phyloP scores from a whole-genome alignment of 805 yeast species.

The Pichia eremophila region DNA sequence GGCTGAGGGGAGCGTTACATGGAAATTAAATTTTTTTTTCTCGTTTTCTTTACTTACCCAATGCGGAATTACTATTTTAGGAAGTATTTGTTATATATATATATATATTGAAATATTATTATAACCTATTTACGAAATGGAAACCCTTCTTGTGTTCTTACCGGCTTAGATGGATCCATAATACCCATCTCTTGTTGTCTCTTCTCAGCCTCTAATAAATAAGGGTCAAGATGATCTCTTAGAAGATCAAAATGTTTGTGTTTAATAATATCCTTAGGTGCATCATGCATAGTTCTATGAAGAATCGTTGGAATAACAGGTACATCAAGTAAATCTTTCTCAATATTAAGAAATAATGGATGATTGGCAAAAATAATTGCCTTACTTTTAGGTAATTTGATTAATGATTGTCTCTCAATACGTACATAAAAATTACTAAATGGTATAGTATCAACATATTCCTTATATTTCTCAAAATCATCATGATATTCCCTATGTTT shows the following conservation, averaged over 20 bases:
- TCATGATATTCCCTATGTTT: constrained; percentile 31
- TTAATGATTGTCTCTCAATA: constrained; percentile 39
- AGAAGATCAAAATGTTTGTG: constrained; percentile 35
- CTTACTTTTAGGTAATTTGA: constrained; percentile 35
- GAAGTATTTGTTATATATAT: too few relatives aligned
- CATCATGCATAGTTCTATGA: constrained; percentile 35
- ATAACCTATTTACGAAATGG: too few relatives aligned
- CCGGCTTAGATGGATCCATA: constrained; percentile 14
- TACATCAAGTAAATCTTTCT: constrained; percentile 36
- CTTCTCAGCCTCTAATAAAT: constrained; percentile 14
- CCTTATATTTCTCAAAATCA: constrained; percentile 14
- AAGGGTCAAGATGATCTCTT: constrained; percentile 28
- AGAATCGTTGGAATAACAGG: constrained; percentile 37
- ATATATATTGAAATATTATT: too few relatives aligned
- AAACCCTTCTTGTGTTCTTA: constrained; percentile 14
- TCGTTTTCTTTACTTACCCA: neutral
- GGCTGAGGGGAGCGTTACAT: neutral
- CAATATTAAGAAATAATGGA: constrained; percentile 29
- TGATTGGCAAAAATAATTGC: constrained; percentile 20
- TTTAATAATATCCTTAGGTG: constrained; percentile 36
- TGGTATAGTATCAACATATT: constrained; percentile 27
- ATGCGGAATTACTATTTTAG: neutral
- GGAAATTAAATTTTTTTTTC: too few relatives aligned
- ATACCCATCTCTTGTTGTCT: neutral
- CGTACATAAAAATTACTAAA: constrained; percentile 35